Conservation (phyloP, 2,329 filamentous ascomycete species). For the Rutstroemia sp. region DNA sequence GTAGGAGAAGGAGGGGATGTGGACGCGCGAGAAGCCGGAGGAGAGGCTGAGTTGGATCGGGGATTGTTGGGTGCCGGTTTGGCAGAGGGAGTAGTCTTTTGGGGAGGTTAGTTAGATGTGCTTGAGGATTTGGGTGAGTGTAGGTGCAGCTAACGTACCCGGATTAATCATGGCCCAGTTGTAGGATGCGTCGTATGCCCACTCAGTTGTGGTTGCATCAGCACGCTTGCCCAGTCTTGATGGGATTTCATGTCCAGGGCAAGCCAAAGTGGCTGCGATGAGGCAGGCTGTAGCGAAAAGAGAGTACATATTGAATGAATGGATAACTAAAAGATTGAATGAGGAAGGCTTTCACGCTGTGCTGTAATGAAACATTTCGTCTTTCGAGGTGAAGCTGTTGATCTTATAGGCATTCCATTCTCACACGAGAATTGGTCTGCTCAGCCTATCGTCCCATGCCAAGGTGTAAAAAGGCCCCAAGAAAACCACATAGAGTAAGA, state of each 20-base stretch:
- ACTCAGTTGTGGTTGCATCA: slow-evolving; percentile 16
- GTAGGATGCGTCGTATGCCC: slow-evolving; percentile 32
- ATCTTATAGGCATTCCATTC: background rate
- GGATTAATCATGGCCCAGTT: slow-evolving; percentile 34
- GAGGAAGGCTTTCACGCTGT: background rate
- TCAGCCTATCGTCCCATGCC: background rate
- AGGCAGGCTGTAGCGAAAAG: background rate
- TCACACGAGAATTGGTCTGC: background rate
- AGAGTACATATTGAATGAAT: slow-evolving; percentile 3
- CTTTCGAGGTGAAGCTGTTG: background rate
- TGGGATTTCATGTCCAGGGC: slow-evolving; percentile 17
- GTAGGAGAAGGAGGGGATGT: slow-evolving; percentile 38
- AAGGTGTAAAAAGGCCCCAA: no score
- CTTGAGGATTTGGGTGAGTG: background rate
- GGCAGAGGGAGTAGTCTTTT: slow-evolving; percentile 37
- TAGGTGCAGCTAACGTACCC: slow-evolving; percentile 18
- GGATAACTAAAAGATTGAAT: background rate
- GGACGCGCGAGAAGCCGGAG: slow-evolving; percentile 34
- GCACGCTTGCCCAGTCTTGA: slow-evolving; percentile 11
- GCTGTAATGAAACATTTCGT: background rate
- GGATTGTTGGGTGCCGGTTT: slow-evolving; percentile 43
- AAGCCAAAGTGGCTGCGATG: slow-evolving; percentile 15
- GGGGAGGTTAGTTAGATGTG: background rate
- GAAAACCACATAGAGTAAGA: background rate
- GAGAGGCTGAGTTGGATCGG: slow-evolving; percentile 37